These are phyloP conservation scores for Tolypocladium pustulatum DNA, from an alignment of 2,329 filamentous ascomycete genomes.

Conservation along the genomic window DNA sequence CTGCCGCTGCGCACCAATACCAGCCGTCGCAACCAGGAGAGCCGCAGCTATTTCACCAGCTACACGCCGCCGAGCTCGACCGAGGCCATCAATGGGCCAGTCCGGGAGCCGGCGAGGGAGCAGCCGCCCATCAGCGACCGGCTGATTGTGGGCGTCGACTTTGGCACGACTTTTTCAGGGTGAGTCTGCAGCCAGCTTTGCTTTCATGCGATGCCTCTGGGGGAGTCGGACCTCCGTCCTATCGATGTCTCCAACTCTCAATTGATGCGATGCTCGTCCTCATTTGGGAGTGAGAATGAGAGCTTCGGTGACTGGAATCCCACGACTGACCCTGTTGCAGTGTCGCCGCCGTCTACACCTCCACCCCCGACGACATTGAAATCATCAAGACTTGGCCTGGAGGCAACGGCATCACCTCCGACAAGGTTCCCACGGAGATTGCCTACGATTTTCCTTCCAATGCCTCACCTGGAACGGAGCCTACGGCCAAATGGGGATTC, in stretches of 20 bases:
- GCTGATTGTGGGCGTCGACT: slow-evolving; percentile 69
- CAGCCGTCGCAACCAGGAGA: slow-evolving; percentile 42
- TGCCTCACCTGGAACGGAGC: slow-evolving; percentile 23
- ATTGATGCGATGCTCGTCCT: background rate
- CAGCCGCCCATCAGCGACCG: slow-evolving; percentile 45
- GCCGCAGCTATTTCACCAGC: slow-evolving; percentile 44
- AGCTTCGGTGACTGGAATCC: background rate
- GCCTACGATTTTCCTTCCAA: slow-evolving; percentile 40
- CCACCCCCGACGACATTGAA: slow-evolving; percentile 68
- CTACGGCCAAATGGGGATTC: slow-evolving; percentile 65
- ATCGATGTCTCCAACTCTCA: background rate
- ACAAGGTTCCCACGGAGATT: slow-evolving; percentile 77
- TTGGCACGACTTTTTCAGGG: slow-evolving; percentile 78
- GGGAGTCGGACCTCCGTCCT: too few species aligned
- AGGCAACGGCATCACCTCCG: slow-evolving; percentile 75
- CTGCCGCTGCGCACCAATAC: slow-evolving; percentile 36
- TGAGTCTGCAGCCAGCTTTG: slow-evolving; percentile 26
- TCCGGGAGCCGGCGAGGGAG: slow-evolving; percentile 44
- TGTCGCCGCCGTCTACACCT: slow-evolving; percentile 64
- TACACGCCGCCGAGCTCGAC: slow-evolving; percentile 45
- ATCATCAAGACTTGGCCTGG: slow-evolving; percentile 82
- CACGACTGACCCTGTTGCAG: slow-evolving; percentile 9
- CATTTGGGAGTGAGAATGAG: background rate
- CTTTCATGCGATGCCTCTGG: background rate
- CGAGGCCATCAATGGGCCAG: slow-evolving; percentile 52